Evolutionary conservation across 495 filamentous ascomycete species (phyloP), one percentile per base, ranked within the genome.

Genomic region (Aspergillus avenaceus): DNA sequence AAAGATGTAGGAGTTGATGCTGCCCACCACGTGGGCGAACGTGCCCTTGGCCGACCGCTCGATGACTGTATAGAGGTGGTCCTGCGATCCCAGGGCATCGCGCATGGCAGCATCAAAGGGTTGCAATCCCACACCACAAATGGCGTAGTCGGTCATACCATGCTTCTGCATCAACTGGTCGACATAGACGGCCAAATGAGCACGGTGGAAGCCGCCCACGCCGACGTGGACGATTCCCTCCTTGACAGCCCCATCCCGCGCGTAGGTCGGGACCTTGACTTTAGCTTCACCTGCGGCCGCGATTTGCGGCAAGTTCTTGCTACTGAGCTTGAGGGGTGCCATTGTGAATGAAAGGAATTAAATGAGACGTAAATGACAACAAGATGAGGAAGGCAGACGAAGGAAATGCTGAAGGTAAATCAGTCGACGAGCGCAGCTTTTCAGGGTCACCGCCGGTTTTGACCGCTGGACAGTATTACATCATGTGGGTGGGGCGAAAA

Each of bases 141-240:
- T 76, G 0, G 73, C 73, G 25, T 65, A 76, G 54, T 76, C 65
- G 22, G 37, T 64, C 21, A 67, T 56, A 7, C 65, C 67, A 44
- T 75, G 66, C 24, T 75, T 63, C 54, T 74, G 61, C 73, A 75
- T 75, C 53, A 76, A 58, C 27, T 66, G 56, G 61, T 76, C 58
- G 38, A 76, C 59, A 41, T 76, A 76, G 49, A 75, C 67, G 24
- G 73, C 73, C 60, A 76, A 61, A 29, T 76, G 73, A 43, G 73
- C 70, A 22, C 73, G 56, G 64, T 76, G 73, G 70, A 76, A 76
- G 57, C 73, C 73, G 28, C 73, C 73, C 0, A 76, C 72, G 7
- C 73, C 73, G 41, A 76, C 50, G 48, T 76, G 73, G 37, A 76
- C 72, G 41, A 76, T 76, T 26, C 73, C 73, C 55, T 76, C 73